phyloP scores from a whole-genome alignment of 495 filamentous ascomycete genomes.

The Neurospora tetrasperma region DNA sequence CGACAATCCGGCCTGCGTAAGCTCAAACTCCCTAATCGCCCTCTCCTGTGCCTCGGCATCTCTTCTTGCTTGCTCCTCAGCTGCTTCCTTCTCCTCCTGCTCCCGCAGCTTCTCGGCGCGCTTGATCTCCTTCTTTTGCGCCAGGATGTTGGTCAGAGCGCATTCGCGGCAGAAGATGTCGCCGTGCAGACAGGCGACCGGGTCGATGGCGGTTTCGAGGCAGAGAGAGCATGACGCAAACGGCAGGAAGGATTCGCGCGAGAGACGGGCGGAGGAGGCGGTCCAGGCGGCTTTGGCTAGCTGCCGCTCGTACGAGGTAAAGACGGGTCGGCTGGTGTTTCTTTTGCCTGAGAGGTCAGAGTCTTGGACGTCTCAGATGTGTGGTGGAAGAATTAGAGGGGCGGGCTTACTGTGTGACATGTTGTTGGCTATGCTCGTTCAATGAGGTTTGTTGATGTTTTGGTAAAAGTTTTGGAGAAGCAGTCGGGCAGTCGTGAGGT shows the following conservation, averaged over 20 bases:
- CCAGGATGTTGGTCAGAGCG: constrained; percentile 78
- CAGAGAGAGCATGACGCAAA: constrained; percentile 89
- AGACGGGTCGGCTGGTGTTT: constrained; percentile 92
- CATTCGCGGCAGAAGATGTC: constrained; percentile 98
- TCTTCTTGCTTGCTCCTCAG: constrained; percentile 40
- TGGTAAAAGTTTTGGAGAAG: not conserved
- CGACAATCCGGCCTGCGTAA: constrained; percentile 60
- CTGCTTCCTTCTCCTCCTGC: constrained; percentile 40
- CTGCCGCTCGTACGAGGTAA: constrained; percentile 83
- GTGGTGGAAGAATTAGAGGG: not conserved
- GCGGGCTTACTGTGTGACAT: constrained; percentile 49
- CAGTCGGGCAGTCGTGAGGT: not conserved
- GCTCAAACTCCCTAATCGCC: constrained; percentile 52
- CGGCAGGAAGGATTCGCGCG: constrained; percentile 84
- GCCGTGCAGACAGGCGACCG: constrained; percentile 63
- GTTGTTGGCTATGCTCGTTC: not conserved
- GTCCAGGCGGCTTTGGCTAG: constrained; percentile 74
- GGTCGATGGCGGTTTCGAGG: constrained; percentile 70
- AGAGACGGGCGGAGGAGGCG: constrained; percentile 72
- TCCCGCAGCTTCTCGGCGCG: constrained; percentile 60
- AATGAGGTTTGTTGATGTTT: not conserved
- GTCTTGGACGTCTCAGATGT: not conserved
- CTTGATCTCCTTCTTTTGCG: constrained; percentile 90
- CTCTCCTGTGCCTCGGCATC: constrained; percentile 51
- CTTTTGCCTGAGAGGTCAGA: constrained; percentile 57